These are phyloP conservation scores for Lentinula sp. DNA, from an alignment of 768 basidiomycete genomes.

Conservation along the genomic window DNA sequence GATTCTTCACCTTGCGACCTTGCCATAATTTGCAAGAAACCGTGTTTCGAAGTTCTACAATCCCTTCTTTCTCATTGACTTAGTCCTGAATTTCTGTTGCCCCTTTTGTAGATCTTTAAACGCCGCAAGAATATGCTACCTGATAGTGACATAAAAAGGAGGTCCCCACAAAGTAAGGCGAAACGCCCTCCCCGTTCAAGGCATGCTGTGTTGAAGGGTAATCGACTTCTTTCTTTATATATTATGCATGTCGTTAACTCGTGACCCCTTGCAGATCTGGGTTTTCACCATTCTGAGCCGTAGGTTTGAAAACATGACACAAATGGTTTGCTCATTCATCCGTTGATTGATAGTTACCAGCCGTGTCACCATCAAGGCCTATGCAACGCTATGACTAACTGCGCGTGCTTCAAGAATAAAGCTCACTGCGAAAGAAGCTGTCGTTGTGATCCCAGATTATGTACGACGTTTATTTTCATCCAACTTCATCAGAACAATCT, in stretches of 20 bases:
- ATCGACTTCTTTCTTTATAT: too few species aligned
- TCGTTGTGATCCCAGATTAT: conserved; percentile 37
- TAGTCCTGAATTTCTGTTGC: background rate
- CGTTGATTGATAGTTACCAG: conserved; percentile 22
- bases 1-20: conserved; percentile 49
- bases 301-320: background rate
- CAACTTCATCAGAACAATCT: background rate
- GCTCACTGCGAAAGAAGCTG: conserved; percentile 54
- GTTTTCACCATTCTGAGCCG: background rate
- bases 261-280: background rate
- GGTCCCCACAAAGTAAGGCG: background rate
- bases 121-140: conserved; percentile 17
- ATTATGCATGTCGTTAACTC: too few species aligned
- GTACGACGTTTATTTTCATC: conserved; percentile 23
- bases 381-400: conserved; percentile 36
- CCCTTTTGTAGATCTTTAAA: conserved; percentile 17
- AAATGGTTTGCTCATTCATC: background rate
- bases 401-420: conserved; percentile 43
- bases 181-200: background rate
- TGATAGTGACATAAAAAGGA: conserved; percentile 4
- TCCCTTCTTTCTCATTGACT: background rate
- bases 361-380: conserved; percentile 56
- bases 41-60: conserved; percentile 50
- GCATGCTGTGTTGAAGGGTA: background rate
- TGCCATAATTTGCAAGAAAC: conserved; percentile 46